phyloP scores from a whole-genome alignment of 495 filamentous ascomycete genomes.

The Neurospora sp. region DNA sequence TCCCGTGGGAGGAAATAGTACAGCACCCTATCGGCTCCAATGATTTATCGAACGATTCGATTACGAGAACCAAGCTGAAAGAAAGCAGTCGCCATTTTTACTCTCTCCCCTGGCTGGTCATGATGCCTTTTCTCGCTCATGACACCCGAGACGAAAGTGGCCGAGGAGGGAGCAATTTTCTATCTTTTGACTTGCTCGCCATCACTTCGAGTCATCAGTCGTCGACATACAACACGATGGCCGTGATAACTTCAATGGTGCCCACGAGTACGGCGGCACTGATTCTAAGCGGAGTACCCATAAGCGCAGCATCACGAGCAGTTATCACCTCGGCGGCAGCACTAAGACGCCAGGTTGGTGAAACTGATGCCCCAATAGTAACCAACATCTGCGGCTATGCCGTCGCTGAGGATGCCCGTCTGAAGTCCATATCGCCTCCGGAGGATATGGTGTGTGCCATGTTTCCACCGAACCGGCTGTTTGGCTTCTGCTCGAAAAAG shows the following conservation, averaged over 20 bases:
- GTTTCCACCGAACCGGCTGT: neutral
- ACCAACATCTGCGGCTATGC: neutral
- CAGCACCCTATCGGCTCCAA: neutral
- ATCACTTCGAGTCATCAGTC: neutral
- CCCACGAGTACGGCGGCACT: neutral
- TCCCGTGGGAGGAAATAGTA: neutral
- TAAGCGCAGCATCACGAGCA: neutral
- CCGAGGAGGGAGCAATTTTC: neutral
- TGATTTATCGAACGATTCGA: neutral
- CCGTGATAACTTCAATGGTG: neutral
- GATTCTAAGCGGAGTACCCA: neutral
- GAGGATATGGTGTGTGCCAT: neutral
- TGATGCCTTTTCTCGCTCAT: neutral
- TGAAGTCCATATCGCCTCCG: neutral
- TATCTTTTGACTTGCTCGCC: neutral
- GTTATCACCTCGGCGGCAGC: neutral
- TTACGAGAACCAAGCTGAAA: neutral
- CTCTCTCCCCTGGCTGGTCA: neutral
- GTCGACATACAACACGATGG: neutral
- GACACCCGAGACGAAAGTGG: neutral
- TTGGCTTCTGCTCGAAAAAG: neutral
- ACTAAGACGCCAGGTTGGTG: neutral
- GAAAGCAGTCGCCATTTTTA: neutral
- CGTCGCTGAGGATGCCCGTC: neutral
- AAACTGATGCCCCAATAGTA: neutral